Evolutionary conservation across 805 yeast species (phyloP).

Genomic region (Yueomyces sinensis): DNA sequence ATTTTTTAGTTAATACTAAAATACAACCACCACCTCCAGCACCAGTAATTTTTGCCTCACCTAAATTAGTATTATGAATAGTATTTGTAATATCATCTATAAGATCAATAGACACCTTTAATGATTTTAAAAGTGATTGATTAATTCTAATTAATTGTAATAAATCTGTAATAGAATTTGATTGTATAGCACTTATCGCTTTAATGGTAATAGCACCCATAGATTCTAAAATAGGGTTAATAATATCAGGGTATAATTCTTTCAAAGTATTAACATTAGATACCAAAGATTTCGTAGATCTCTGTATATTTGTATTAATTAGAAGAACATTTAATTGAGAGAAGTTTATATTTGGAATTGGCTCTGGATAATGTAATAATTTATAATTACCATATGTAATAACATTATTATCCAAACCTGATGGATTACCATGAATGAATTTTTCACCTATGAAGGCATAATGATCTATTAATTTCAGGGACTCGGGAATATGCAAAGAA

Average conservation of each 20-base stretch:
- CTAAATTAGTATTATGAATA: conserved; percentile 53
- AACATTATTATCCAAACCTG: conserved; percentile 93
- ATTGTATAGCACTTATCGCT: conserved; percentile 36
- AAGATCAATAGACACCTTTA: conserved; percentile 91
- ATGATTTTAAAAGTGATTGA: conserved; percentile 72
- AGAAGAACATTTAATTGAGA: conserved; percentile 64
- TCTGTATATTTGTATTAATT: conserved; percentile 77
- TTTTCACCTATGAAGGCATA: conserved; percentile 93
- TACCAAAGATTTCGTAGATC: conserved; percentile 77
- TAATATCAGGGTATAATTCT: conserved; percentile 40
- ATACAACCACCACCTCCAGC: conserved; percentile 99
- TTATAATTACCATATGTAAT: conserved; percentile 96
- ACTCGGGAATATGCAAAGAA: too few species aligned
- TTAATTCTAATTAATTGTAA: conserved; percentile 61
- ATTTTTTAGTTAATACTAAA: conserved; percentile 50
- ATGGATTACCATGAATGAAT: conserved; percentile 92
- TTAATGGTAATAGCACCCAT: conserved; percentile 51
- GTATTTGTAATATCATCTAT: conserved; percentile 59
- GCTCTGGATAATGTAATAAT: conserved; percentile 22
- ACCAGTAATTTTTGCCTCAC: conserved; percentile 89
- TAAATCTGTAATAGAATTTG: conserved; percentile 22
- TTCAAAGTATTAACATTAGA: conserved; percentile 49
- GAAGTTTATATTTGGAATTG: conserved; percentile 25
- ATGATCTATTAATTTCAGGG: conserved; percentile 51
- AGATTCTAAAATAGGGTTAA: conserved; percentile 51